Evolutionary conservation across 2,329 filamentous ascomycete species (phyloP).

Genomic region (Microdochium nivale): DNA sequence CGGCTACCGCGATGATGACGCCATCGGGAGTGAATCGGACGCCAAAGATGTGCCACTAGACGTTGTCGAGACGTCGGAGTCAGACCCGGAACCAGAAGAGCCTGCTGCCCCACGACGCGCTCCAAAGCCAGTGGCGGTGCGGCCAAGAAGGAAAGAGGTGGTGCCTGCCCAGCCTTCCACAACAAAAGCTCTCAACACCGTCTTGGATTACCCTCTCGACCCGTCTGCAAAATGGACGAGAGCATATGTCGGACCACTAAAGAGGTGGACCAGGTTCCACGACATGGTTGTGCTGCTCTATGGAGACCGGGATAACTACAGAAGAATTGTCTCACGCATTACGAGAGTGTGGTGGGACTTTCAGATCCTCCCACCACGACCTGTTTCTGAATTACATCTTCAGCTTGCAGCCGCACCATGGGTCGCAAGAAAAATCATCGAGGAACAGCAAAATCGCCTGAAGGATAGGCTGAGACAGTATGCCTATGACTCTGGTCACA

Average conservation of each 20-base stretch:
- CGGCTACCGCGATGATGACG: conserved; percentile 6
- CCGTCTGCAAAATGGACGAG: conserved; percentile 22
- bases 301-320: conserved; percentile 14
- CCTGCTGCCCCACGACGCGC: conserved; percentile 6
- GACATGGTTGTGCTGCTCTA: conserved; percentile 19
- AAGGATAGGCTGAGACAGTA: conserved; percentile 13
- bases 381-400: conserved; percentile 9
- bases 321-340: conserved; percentile 12
- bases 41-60: conserved; percentile 1
- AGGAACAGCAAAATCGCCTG: conserved; percentile 12
- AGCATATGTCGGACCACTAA: conserved; percentile 21
- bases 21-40: conserved; percentile 1
- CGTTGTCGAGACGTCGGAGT: neutral
- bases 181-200: conserved; percentile 10
- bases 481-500: conserved; percentile 6
- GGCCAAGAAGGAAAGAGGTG: conserved; percentile 1
- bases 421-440: conserved; percentile 14
- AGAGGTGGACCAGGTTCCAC: conserved; percentile 19
- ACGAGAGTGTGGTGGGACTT: conserved; percentile 17
- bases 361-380: conserved; percentile 18
- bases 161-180: neutral
- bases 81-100: neutral
- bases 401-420: conserved; percentile 15
- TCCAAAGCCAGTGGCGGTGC: conserved; percentile 4
- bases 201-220: conserved; percentile 20